These are phyloP conservation scores for Mitragyna speciosa DNA, from an alignment of 257 asterid species.

Conservation along the genomic window DNA sequence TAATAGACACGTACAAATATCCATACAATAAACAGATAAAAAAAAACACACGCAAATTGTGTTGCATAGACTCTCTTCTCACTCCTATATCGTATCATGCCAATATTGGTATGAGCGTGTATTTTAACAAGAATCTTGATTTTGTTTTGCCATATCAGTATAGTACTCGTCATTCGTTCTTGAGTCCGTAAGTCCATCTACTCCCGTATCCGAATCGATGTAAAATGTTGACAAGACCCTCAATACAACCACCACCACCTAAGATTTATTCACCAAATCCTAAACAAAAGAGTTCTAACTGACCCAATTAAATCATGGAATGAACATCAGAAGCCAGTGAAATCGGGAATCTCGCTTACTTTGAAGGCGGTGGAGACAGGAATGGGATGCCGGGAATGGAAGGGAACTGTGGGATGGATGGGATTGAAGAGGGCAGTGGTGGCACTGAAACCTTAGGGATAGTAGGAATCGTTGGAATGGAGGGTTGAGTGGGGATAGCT, in stretches of 20 bases:
- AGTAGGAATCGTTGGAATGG: slow-evolving; percentile 20
- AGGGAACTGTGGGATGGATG: slow-evolving; percentile 26
- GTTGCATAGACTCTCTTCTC: too few relatives aligned
- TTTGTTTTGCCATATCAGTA: too few relatives aligned
- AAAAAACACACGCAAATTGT: too few relatives aligned
- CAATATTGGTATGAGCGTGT: too few relatives aligned
- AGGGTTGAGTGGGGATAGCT: slow-evolving; percentile 24
- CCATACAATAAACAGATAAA: neutral
- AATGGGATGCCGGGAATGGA: slow-evolving; percentile 28
- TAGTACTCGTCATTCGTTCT: too few relatives aligned
- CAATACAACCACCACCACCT: neutral
- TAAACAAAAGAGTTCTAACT: neutral
- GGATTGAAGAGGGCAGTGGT: too few relatives aligned
- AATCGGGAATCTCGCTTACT: slow-evolving; percentile 10
- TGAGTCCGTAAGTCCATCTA: too few relatives aligned
- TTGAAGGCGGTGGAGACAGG: slow-evolving; percentile 33
- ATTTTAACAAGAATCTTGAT: too few relatives aligned
- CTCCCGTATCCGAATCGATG: too few relatives aligned
- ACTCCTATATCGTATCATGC: too few relatives aligned
- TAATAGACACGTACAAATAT: neutral
- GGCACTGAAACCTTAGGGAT: too few relatives aligned
- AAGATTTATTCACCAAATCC: slow-evolving; percentile 9
- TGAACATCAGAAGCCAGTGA: neutral
- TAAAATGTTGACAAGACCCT: neutral
- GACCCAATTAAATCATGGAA: neutral